Percentiles rank a stretch among this genome's conserved stretches.
Conservation (phyloP, 1,284 basidiomycete species). For the Testicularia cyperi region DNA sequence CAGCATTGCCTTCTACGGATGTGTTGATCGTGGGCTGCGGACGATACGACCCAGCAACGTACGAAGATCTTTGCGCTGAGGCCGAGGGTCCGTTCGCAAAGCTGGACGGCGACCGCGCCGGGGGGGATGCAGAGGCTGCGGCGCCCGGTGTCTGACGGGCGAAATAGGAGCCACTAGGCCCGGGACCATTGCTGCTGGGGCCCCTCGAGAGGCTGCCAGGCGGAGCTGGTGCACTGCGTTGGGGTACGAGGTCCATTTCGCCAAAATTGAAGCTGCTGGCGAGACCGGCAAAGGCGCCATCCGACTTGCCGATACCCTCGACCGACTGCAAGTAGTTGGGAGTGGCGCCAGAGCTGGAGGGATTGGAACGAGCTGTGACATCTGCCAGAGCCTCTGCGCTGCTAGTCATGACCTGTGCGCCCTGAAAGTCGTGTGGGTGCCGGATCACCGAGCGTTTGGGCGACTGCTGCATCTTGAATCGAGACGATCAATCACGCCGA, state of each 20-base stretch:
- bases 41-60: constrained; percentile 19
- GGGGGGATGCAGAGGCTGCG: constrained; percentile 10
- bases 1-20: constrained; percentile 3
- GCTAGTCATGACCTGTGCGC: constrained; percentile 41
- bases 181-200: too few species aligned
- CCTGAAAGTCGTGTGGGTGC: constrained; percentile 51
- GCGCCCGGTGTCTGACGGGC: too few species aligned
- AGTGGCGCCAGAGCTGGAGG: constrained; percentile 1
- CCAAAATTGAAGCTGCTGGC: constrained; percentile 25
- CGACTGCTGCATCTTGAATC: constrained; percentile 32
- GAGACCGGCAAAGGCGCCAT: constrained; percentile 21
- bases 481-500: too few species aligned
- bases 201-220: constrained; percentile 6
- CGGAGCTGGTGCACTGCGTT: constrained; percentile 50
- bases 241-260: constrained; percentile 43
- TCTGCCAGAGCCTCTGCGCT: constrained; percentile 14
- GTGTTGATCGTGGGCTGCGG: constrained; percentile 28
- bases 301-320: constrained; percentile 20
- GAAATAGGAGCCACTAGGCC: too few species aligned
- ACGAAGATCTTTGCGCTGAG: constrained; percentile 14
- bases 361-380: background rate
- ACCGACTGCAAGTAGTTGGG: constrained; percentile 30
- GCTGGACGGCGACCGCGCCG: constrained; percentile 5
- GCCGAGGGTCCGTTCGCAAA: constrained; percentile 11
- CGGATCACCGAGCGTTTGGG: constrained; percentile 50